Base-by-base conservation (phyloP, 768 basidiomycete species). In the Calvatia gigantea region DNA sequence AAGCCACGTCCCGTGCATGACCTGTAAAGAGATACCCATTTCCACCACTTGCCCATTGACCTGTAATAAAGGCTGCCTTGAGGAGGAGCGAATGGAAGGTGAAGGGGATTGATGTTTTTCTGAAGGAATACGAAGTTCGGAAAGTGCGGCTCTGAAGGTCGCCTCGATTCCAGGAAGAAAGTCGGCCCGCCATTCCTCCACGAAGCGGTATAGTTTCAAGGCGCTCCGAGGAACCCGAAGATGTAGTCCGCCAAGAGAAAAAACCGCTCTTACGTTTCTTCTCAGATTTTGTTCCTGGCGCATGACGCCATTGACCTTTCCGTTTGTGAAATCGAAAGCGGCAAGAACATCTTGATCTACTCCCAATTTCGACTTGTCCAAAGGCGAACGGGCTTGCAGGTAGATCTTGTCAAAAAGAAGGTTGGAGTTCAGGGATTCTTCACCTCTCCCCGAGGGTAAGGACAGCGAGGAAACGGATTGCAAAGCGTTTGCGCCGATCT, bases 1-100 rank as follows among this genome's bases (percentile, higher is more conserved):
- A 29, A 93, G 69, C 91, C 91, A 94, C 1, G 90, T 93, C 17
- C 89, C 90, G 58, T 86, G 89, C 87, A 93, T 91, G 37, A 93
- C 84, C 62, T 92, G 91, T 5, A 94, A 77, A 3, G 82, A 81
- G 7, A 91, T 73, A 23, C 79, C 78, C 21, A 84, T 65, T 19
- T 77, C 78, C 4, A 67, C 63, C 7, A 91, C 54, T 25, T 76
- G 74, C 4, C 79, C 74, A 58, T 87, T 80, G 14, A 89, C 55
- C 42, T 85, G 80, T 29, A 83, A 60, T 6, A 69, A 65, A 50
- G 69, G 65, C 28, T 46, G 62, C 27, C 64, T 64, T 5, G 60
- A 57, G 14, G 69, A 60, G 27, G 65, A 62, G 15, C 57, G 57
- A 28, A 46, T 52, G 8, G 68, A 66, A 43, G 72, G 69, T 33